Evolutionary conservation across 352 stramenopile genomes (phyloP), one percentile per base, ranked within the genome.

Genomic region (Ophiocytium majus): DNA sequence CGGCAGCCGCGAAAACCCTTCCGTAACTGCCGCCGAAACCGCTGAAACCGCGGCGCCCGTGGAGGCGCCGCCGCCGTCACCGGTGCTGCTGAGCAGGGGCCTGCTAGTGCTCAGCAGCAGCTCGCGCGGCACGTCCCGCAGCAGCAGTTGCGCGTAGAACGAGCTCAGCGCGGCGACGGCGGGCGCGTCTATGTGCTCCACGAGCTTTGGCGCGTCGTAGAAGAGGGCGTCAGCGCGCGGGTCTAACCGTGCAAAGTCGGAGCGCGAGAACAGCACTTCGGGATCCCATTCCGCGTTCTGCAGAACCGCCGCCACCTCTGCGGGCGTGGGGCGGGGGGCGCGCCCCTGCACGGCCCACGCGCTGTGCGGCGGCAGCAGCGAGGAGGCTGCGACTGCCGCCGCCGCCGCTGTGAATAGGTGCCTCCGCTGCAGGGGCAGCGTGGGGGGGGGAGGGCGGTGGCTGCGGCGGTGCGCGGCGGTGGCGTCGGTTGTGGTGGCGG

Each of bases 181-280:
- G 35, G 5, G 5, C 17, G 32, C 66, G 35, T 78, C 66, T 14
- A 78, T 14, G 35, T 78, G 66, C 66, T 78, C 66, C 32, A 78
- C 66, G 32, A 78, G 35, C 35, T 78, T 78, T 5, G 66, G 66
- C 32, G 32, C 32, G 32, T 78, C 66, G 35, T 78, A 78, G 35
- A 78, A 78, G 32, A 5, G 35, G 5, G 35, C 35, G 35, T 78
- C 66, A 14, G 32, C 5, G 5, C 5, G 14, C 66, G 66, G 5
- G 35, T 78, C 66, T 5, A 78, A 14, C 5, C 66, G 66, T 14
- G 66, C 66, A 43, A 78, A 78, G 35, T 78, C 66, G 35, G 32
- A 35, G 5, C 14, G 5, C 32, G 66, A 17, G 14, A 78, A 78
- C 5, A 17, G 66, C 66, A 17, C 5, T 14, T 78, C 66, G 14